phyloP scores from a whole-genome alignment of 306 rosid genomes.

The Trichosanthes truncata region DNA sequence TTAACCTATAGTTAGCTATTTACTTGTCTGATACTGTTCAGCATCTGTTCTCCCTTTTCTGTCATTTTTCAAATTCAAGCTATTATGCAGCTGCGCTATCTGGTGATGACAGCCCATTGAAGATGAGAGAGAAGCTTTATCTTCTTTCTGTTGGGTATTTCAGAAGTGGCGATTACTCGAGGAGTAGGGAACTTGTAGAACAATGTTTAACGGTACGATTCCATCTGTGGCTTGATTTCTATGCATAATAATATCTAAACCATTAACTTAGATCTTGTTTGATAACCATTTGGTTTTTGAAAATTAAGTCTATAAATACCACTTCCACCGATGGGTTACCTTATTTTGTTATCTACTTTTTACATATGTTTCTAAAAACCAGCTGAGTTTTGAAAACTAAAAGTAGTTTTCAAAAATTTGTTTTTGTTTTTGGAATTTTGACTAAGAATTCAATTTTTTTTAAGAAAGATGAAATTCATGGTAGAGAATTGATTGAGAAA shows the following conservation, averaged over 20 bases:
- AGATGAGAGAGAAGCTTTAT: constrained; percentile 68
- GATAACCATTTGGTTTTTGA: not conserved
- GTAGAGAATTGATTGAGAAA: no score
- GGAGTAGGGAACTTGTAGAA: constrained; percentile 64
- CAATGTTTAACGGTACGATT: constrained; percentile 53
- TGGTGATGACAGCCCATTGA: constrained; percentile 32
- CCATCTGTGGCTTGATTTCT: constrained; percentile 3
- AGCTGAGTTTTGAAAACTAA: no score
- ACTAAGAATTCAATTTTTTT: no score
- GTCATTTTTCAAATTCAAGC: not conserved
- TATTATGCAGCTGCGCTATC: constrained; percentile 49
- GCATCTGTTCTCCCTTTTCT: not conserved
- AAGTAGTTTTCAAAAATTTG: no score
- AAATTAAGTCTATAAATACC: not conserved
- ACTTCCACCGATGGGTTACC: not conserved
- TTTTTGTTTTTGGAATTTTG: no score
- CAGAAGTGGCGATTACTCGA: constrained; percentile 50
- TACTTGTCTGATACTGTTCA: not conserved
- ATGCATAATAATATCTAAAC: not conserved
- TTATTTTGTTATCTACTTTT: no score
- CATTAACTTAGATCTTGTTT: not conserved
- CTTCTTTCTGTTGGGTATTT: constrained; percentile 87
- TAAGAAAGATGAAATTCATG: no score
- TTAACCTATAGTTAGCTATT: not conserved
- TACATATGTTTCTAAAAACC: no score